Evolutionary conservation across 2,329 filamentous ascomycete species (phyloP), one percentile per base, ranked within the genome.

Genomic region (Trichoderma cornu-damae): DNA sequence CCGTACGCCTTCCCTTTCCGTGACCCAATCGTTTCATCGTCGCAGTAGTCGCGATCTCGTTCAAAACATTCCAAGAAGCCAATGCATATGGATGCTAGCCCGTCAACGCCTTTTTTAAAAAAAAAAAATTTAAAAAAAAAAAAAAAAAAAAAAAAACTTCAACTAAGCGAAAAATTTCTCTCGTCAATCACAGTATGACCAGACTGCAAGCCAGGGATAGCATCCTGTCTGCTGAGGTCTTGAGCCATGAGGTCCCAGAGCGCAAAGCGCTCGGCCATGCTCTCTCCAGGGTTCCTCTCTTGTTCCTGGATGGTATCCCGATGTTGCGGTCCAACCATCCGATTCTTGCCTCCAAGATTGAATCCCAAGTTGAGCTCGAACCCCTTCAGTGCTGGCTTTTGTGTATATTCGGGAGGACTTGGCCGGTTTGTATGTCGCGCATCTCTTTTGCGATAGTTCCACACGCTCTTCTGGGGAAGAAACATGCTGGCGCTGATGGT

Each of bases 401-500:
- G 59, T n/a, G 66, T 69, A 14, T 65, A 60, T 22, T 65, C 56
- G 5, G 67, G 62, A 30, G 60, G 62, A 35, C 62, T 67, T 43
- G 65, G 64, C 18, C 46, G 62, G 50, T 52, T 47, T n/a, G 22
- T 37, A 35, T 58, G 52, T 43, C 57, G 55, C 6, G 48, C 57
- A 14, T 66, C 61, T 28, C 61, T 63, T 60, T 76, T 76, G 56
- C 75, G 68, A 61, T 81, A 79, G 63, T 73, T 81, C 74, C 78
- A 79, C 37, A 81, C 72, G 59, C 75, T 75, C 57, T 72, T 73
- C 58, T 76, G 77, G 3, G 79, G 76, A 4, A 80, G 65, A 58
- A 83, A 79, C 69, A 83, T 75, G 59, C 73, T 78, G 49, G 80
- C 76, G 44, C 77, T 80, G 22, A 82, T 69, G n/a, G 78, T 81